A percentile compares a stretch with the other conserved stretches of the same genome.
Evolutionary conservation across 169 alveolate genomes (phyloP).

Genomic region (Plasmodium inui): DNA sequence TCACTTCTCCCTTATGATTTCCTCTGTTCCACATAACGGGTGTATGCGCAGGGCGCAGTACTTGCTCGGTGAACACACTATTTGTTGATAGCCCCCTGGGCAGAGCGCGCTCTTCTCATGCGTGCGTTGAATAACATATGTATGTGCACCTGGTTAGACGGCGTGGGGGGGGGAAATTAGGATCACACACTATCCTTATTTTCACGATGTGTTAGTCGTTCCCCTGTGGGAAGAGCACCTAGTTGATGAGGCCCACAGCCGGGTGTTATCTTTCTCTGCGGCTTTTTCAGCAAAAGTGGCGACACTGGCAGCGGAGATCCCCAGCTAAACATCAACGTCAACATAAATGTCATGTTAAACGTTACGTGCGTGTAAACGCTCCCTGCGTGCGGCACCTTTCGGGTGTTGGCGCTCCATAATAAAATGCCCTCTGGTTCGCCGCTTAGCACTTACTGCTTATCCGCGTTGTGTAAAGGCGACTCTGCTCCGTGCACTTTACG

Average conservation of each 20-base stretch:
- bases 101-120: too few relatives aligned
- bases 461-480: neutral
- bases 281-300: neutral
- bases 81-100: neutral
- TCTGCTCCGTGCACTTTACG: neutral
- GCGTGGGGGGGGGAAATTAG: too few relatives aligned
- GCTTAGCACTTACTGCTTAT: neutral
- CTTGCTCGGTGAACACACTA: neutral
- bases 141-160: too few relatives aligned
- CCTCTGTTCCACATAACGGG: neutral
- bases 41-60: neutral
- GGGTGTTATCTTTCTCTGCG: too few relatives aligned
- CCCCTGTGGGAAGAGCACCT: too few relatives aligned
- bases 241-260: too few relatives aligned
- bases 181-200: too few relatives aligned
- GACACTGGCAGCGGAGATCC: neutral
- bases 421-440: neutral
- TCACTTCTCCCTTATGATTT: neutral
- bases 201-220: too few relatives aligned
- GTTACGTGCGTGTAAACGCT: neutral
- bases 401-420: neutral
- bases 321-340: neutral
- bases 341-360: neutral
- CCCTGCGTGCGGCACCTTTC: neutral
- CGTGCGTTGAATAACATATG: too few relatives aligned